These are phyloP conservation scores for Apiospora malaysiana DNA, from an alignment of 2,329 filamentous ascomycete species.

Conservation along the genomic window DNA sequence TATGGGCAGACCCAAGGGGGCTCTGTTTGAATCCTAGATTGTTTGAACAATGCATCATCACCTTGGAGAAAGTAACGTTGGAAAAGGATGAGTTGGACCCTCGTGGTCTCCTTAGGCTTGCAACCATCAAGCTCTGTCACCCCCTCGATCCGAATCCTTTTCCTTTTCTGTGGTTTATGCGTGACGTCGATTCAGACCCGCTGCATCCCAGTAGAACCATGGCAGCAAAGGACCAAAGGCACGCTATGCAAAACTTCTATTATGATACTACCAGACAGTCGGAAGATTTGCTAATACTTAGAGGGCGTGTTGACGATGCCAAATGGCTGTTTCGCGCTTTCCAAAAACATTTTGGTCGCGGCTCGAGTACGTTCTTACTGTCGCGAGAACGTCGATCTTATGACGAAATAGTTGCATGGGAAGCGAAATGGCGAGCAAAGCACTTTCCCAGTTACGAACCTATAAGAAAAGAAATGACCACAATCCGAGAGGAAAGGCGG, in stretches of 20 bases:
- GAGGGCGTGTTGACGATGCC: background rate
- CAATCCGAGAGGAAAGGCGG: too few species aligned
- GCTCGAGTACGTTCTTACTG: too few species aligned
- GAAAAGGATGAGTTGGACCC: background rate
- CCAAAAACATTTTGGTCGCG: background rate
- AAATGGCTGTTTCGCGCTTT: background rate
- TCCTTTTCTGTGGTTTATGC: background rate
- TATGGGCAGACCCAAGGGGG: background rate
- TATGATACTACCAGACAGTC: background rate
- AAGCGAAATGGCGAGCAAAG: background rate
- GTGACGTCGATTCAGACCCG: background rate
- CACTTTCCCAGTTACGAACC: background rate
- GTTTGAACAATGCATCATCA: background rate
- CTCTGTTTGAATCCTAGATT: background rate
- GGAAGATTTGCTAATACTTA: rapidly evolving
- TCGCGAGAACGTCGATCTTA: too few species aligned
- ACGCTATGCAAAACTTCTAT: background rate
- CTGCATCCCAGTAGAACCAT: background rate
- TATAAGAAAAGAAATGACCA: too few species aligned
- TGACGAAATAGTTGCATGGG: background rate
- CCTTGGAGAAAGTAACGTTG: background rate
- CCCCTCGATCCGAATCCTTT: background rate
- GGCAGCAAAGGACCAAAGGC: background rate
- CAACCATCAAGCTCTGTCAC: background rate
- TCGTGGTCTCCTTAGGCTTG: background rate